phyloP scores from a whole-genome alignment of 257 asterid species.

The Jacaranda copaia region DNA sequence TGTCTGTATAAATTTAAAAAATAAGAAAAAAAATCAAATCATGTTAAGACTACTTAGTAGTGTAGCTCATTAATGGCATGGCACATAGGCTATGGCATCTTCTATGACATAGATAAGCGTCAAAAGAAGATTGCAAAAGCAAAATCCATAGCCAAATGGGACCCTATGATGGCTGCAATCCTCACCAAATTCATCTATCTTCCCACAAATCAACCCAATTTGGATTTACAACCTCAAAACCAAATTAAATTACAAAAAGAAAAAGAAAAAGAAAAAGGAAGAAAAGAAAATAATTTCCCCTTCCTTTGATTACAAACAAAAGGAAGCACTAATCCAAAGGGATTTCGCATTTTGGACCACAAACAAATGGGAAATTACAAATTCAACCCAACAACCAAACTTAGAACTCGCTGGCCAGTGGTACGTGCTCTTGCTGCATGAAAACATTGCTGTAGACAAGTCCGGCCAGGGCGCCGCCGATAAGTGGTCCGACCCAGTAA shows the following conservation, averaged over 20 bases:
- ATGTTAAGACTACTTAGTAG: too few species aligned
- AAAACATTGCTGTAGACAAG: slow-evolving; percentile 60
- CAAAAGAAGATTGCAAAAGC: slow-evolving; percentile 28
- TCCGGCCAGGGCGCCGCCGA: slow-evolving; percentile 92
- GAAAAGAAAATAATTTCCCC: slow-evolving; percentile 34
- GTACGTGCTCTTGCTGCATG: slow-evolving; percentile 60
- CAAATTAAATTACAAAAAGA: slow-evolving; percentile 33
- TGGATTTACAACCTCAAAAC: slow-evolving; percentile 45
- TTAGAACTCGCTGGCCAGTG: slow-evolving; percentile 60
- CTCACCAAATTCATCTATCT: slow-evolving; percentile 35
- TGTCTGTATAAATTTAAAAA: background rate
- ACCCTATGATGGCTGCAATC: slow-evolving; percentile 19
- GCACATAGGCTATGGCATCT: slow-evolving; percentile 5
- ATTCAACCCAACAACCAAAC: background rate
- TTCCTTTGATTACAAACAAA: slow-evolving; percentile 44
- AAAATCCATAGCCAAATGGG: slow-evolving; percentile 12
- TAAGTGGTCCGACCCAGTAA: slow-evolving; percentile 92
- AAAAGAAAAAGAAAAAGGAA: slow-evolving; percentile 21
- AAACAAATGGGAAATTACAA: slow-evolving; percentile 37
- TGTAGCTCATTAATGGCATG: background rate
- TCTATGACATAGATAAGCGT: slow-evolving; percentile 28
- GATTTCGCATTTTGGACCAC: slow-evolving; percentile 35
- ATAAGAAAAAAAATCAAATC: background rate
- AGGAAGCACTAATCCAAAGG: slow-evolving; percentile 12
- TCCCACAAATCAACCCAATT: slow-evolving; percentile 28